A percentile compares a stretch with the other conserved stretches of the same genome.
These are phyloP conservation scores for Colletotrichum aenigma DNA, from an alignment of 2,329 filamentous ascomycete species.

Conservation along the genomic window DNA sequence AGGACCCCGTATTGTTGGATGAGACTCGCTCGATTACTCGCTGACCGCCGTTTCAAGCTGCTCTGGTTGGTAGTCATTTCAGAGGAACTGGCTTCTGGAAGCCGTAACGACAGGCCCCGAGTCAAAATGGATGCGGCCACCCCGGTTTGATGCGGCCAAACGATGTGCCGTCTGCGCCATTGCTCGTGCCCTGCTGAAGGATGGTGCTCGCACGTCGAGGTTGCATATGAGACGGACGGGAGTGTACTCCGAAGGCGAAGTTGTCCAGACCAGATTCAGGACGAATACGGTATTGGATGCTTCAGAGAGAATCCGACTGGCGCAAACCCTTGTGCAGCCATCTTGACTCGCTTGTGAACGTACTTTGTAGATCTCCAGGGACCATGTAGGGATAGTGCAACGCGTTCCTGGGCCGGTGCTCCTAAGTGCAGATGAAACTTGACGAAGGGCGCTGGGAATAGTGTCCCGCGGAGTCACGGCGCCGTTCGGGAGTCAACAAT, in stretches of 20 bases:
- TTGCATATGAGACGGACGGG: neutral
- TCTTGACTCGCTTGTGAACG: neutral
- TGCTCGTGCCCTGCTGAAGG: neutral
- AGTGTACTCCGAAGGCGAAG: neutral
- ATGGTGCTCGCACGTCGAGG: neutral
- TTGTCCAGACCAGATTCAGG: neutral
- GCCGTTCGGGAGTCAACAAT: neutral
- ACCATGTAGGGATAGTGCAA: neutral
- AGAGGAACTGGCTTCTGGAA: slow-evolving; percentile 13
- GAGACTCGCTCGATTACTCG: neutral
- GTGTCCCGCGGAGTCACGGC: neutral
- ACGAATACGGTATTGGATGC: neutral
- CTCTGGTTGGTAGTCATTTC: neutral
- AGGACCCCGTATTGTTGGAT: neutral
- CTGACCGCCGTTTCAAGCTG: neutral
- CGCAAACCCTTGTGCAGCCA: neutral
- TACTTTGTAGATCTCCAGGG: neutral
- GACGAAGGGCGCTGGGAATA: neutral
- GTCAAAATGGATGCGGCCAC: neutral
- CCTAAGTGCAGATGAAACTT: neutral
- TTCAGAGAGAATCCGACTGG: neutral
- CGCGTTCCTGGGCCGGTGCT: neutral
- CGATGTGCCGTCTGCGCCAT: neutral
- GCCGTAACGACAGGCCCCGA: neutral
- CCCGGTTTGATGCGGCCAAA: neutral